These are phyloP conservation scores for Pleurotus sapidus DNA, from an alignment of 768 basidiomycete species.

Conservation along the genomic window DNA sequence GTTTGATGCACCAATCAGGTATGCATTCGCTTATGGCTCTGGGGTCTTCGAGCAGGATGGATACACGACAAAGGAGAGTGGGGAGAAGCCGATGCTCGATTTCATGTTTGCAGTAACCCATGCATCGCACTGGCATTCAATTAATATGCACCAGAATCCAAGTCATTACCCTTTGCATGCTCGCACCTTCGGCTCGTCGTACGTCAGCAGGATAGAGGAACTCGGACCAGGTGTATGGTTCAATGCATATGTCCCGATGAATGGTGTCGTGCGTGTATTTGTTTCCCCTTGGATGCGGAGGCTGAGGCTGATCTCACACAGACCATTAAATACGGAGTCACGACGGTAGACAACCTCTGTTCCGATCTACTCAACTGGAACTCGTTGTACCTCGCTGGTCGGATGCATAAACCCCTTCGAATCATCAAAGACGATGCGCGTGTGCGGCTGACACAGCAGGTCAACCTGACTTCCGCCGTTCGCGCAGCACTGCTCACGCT, in stretches of 20 bases:
- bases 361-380: conserved; percentile 92
- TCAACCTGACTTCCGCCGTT: conserved; percentile 89
- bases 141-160: conserved; percentile 92
- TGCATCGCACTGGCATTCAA: conserved; percentile 89
- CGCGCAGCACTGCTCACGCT: conserved; percentile 88
- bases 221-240: conserved; percentile 92
- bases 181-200: conserved; percentile 78
- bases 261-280: conserved; percentile 67
- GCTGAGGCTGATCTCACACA: conserved; percentile 24
- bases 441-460: conserved; percentile 87
- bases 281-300: neutral
- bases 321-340: conserved; percentile 97
- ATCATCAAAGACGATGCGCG: conserved; percentile 93
- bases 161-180: conserved; percentile 89
- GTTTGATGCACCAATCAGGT: conserved; percentile 90
- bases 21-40: conserved; percentile 96
- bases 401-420: conserved; percentile 96
- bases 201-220: conserved; percentile 77
- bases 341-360: conserved; percentile 86
- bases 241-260: conserved; percentile 84
- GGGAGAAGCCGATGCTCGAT: conserved; percentile 79
- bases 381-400: conserved; percentile 88
- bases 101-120: conserved; percentile 97
- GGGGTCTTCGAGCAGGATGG: conserved; percentile 95
- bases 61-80: conserved; percentile 38